phyloP scores from a whole-genome alignment of 176 grass and related monocot species.

The Phyllostachys edulis region DNA sequence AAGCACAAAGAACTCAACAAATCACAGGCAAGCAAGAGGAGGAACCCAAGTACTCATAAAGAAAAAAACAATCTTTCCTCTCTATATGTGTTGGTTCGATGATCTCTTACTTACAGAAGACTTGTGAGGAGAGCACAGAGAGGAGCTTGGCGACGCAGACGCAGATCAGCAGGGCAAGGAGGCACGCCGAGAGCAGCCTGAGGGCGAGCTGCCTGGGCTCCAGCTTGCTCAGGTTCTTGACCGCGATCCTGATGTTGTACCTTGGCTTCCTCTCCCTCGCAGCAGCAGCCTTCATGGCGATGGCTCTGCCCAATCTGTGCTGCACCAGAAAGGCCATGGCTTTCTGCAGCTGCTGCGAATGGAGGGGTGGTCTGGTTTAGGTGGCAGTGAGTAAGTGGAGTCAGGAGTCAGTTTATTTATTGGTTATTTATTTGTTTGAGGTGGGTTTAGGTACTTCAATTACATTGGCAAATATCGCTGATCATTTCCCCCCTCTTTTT shows the following conservation, averaged over 20 bases:
- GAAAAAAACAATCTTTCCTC: neutral
- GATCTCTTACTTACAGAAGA: conserved; percentile 21
- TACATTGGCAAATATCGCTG: neutral
- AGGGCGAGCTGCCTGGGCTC: conserved; percentile 1
- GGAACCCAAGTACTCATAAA: neutral
- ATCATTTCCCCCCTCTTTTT: neutral
- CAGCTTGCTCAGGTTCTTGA: conserved; percentile 13
- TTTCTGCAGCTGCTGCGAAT: neutral
- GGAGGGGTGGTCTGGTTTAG: neutral
- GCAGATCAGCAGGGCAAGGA: conserved; percentile 27
- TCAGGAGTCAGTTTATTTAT: neutral
- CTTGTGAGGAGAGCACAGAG: neutral
- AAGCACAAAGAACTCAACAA: neutral
- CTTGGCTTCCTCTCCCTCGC: conserved; percentile 33
- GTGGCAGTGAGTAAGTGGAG: neutral
- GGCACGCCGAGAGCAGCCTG: conserved; percentile 30
- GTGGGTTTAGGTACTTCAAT: neutral
- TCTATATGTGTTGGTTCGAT: neutral
- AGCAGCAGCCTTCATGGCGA: neutral
- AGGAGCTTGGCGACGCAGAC: conserved; percentile 13
- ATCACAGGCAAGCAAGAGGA: neutral
- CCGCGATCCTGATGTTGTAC: neutral
- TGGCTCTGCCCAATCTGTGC: conserved; percentile 19
- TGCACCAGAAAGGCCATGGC: conserved; percentile 34
- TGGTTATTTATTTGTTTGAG: neutral